phyloP scores from a whole-genome alignment of 208 protist genomes.

The Ichthyophonus hoferi region DNA sequence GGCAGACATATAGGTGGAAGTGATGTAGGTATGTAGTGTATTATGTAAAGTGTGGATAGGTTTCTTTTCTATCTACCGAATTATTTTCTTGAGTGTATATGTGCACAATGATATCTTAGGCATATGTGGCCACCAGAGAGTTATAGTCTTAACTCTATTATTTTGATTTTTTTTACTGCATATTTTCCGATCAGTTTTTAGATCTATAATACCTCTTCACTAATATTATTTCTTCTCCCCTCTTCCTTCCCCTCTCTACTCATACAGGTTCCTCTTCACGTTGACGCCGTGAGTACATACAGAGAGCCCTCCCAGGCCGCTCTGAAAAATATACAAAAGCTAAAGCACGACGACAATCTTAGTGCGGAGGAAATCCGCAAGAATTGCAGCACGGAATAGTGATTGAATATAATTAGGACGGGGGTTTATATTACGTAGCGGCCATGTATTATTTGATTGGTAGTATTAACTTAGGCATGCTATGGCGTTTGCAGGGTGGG shows the following conservation, averaged over 20 bases:
- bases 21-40: too few species aligned
- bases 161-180: not conserved
- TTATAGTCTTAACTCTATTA: not conserved
- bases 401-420: too few species aligned
- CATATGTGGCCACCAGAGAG: not conserved
- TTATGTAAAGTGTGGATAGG: too few species aligned
- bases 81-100: not conserved
- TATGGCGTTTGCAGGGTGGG: too few species aligned
- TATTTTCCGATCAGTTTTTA: not conserved
- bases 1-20: not conserved
- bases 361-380: not conserved
- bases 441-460: too few species aligned
- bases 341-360: not conserved
- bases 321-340: not conserved
- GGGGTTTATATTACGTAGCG: too few species aligned
- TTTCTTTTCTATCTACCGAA: too few species aligned
- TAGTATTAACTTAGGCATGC: too few species aligned
- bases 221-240: not conserved
- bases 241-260: not conserved
- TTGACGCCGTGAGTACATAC: slow-evolving; percentile 10
- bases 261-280: slow-evolving; percentile 9
- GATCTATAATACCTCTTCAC: not conserved
- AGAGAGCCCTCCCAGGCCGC: not conserved
- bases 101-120: not conserved
- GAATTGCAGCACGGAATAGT: not conserved